Evolutionary conservation across 2,329 filamentous ascomycete genomes (phyloP), one percentile per base, ranked within the genome.

Genomic region (Ophiostoma piceae): DNA sequence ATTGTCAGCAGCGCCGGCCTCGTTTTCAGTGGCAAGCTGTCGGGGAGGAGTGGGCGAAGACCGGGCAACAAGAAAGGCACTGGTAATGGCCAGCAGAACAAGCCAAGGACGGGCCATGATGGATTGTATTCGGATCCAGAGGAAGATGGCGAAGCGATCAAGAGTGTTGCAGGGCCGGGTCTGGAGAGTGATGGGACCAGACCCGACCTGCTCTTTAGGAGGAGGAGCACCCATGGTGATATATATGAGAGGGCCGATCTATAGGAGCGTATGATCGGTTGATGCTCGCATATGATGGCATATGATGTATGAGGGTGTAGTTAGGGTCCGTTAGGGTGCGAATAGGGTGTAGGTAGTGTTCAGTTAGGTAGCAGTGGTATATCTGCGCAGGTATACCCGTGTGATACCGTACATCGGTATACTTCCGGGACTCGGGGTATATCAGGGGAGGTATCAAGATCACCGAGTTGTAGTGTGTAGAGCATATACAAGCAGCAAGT

Each of bases 1-100:
- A 41, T 71, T 69, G 43, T 75, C 62, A 12, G 62, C 35, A 37
- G 37, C 5, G 12, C 37, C 19, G 39, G 39, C 65, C 37, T 19
- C 62, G 35, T 39, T 39, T 22, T 16, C 3, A 32, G 35, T 16
- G 26, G 14, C 19, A 1, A 14, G 35, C 62, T 73, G 71, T 60
- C 73, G 71, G 14, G 71, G 68, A 6, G 2, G 19, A 11, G 19
- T 16, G 4, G 69, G 39, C 0, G 70, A 67, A 1, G 67, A 57
- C 5, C 68, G 67, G 9, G 68, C 68, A 1, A 41, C 68, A 7
- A 66, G 67, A 29, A 67, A 57, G 14, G 57, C 43, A 22, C 43
- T 47, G 19, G 51, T 65, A 14, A 60, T 62, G 2, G 54, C 26
- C 0, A 70, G 62, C 16, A 72, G 11, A 12, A 29, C n/a, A 26